A percentile compares a stretch with the other conserved stretches of the same genome.
Conservation (phyloP, 768 basidiomycete genomes). For the Cystofilobasidium ferigula region DNA sequence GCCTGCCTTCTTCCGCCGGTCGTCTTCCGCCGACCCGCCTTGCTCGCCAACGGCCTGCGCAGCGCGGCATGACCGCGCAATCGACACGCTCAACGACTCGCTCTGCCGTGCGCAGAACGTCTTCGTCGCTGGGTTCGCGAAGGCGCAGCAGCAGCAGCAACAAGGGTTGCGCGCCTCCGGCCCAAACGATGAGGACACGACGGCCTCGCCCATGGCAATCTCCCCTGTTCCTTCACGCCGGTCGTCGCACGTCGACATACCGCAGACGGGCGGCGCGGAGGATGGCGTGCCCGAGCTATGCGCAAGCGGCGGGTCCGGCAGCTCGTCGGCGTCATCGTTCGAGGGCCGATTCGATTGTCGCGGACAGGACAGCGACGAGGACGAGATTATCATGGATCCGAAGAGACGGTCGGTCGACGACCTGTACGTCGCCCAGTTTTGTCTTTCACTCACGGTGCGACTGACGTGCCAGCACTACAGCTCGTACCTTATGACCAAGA, state of each 20-base stretch:
- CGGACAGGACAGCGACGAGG: background rate
- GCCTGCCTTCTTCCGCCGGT: background rate
- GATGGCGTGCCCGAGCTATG: background rate
- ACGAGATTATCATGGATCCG: background rate
- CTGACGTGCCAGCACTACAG: background rate
- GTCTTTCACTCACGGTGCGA: too few species aligned
- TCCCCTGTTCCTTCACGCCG: background rate
- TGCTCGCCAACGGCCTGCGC: background rate
- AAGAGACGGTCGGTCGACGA: background rate
- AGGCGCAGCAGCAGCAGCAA: too few species aligned
- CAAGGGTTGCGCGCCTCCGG: too few species aligned
- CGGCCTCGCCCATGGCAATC: background rate
- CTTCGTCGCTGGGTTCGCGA: background rate
- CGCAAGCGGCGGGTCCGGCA: background rate
- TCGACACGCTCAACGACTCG: conserved; percentile 1
- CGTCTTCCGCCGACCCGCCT: background rate
- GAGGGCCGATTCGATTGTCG: background rate
- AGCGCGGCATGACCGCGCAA: background rate
- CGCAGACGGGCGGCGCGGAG: background rate
- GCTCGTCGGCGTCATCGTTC: background rate
- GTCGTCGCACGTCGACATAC: too few species aligned
- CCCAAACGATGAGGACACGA: background rate
- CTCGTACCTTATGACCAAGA: background rate
- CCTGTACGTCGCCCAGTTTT: background rate
- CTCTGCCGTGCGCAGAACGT: background rate